Conservation (phyloP, 768 basidiomycete genomes). For the Lentinula lateritia region DNA sequence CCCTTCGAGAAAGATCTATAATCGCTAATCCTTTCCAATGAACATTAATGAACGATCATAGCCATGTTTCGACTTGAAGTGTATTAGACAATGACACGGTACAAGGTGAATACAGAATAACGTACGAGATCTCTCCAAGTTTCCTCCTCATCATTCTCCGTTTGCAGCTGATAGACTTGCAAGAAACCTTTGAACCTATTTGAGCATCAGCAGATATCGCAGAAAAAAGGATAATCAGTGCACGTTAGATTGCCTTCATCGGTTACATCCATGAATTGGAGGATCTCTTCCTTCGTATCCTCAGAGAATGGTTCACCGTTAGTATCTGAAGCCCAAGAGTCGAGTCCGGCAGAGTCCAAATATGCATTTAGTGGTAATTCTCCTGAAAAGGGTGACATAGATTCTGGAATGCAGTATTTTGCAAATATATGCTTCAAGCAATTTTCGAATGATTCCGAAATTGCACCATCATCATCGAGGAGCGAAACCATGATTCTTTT, state of each 20-base stretch:
- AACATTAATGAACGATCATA: neutral
- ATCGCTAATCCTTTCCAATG: neutral
- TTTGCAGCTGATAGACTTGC: slow-evolving; percentile 83
- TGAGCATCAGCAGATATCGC: neutral
- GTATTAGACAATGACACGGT: neutral
- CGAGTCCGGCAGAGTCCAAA: slow-evolving; percentile 55
- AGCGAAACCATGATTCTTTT: slow-evolving; percentile 37
- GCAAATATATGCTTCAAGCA: slow-evolving; percentile 76
- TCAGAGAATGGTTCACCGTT: slow-evolving; percentile 77
- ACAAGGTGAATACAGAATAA: neutral
- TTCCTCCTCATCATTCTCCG: slow-evolving; percentile 78
- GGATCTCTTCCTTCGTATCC: slow-evolving; percentile 73
- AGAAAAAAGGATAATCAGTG: neutral
- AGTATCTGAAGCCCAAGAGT: slow-evolving; percentile 74
- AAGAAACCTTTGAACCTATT: slow-evolving; percentile 72
- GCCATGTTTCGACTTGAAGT: neutral
- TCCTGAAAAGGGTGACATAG: slow-evolving; percentile 22
- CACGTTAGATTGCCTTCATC: slow-evolving; percentile 71
- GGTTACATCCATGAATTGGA: slow-evolving; percentile 70
- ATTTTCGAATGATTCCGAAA: slow-evolving; percentile 55
- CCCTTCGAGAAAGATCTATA: neutral
- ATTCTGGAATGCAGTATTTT: slow-evolving; percentile 62
- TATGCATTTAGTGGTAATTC: slow-evolving; percentile 37
- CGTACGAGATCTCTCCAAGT: slow-evolving; percentile 79
- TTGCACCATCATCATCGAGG: slow-evolving; percentile 65